Conservation (phyloP, 495 filamentous ascomycete genomes). For the Aspergillus campestris region DNA sequence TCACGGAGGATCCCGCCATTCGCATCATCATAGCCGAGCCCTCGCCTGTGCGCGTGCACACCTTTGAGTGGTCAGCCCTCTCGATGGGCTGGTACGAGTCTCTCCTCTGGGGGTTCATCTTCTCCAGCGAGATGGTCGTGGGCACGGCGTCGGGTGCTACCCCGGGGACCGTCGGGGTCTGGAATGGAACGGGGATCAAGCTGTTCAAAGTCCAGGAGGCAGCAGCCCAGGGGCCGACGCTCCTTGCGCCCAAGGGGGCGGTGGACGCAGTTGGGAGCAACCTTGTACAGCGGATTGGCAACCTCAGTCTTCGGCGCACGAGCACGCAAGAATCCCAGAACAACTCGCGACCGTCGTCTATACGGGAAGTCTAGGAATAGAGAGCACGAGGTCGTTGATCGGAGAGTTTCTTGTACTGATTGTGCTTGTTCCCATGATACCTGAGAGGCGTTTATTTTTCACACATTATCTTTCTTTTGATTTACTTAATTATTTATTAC, state of each 20-base stretch:
- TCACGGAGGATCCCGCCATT: conserved; percentile 55
- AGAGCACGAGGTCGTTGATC: not conserved
- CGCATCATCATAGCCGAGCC: conserved; percentile 58
- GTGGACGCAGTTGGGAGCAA: conserved; percentile 94
- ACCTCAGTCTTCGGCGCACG: conserved; percentile 50
- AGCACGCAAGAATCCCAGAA: conserved; percentile 27
- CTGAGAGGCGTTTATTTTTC: conserved; percentile 3
- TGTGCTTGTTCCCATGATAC: conserved; percentile 7
- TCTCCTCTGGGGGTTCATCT: conserved; percentile 91
- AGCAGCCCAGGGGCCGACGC: conserved; percentile 65
- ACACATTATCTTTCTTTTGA: no score
- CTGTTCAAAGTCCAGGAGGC: conserved; percentile 87
- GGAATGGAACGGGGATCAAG: conserved; percentile 84
- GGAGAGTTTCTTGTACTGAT: conserved; percentile 1
- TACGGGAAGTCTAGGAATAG: conserved; percentile 30
- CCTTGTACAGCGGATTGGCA: conserved; percentile 79
- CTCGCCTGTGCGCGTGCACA: conserved; percentile 67
- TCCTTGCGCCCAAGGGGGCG: conserved; percentile 78
- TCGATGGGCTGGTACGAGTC: conserved; percentile 96
- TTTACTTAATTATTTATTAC: no score
- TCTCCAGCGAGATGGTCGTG: conserved; percentile 81
- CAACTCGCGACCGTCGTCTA: conserved; percentile 21
- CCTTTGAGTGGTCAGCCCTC: conserved; percentile 91
- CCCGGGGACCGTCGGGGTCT: conserved; percentile 80
- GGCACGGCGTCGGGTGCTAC: conserved; percentile 43